These are phyloP conservation scores for Xeromyces bisporus DNA, from an alignment of 495 filamentous ascomycete genomes.

Conservation along the genomic window DNA sequence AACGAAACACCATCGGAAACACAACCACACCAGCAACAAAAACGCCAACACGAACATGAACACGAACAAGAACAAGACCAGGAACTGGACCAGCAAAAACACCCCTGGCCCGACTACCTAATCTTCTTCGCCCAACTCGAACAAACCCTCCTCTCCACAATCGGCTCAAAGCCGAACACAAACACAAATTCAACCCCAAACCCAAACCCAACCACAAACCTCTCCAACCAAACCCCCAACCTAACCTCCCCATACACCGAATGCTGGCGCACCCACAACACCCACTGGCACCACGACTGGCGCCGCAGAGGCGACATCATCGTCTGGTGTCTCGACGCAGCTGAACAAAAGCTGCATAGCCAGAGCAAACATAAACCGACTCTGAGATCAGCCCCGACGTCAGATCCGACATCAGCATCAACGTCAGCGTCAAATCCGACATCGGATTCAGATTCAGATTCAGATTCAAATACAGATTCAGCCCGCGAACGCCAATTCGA, in stretches of 20 bases:
- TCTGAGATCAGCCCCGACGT: background rate
- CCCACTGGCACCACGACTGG: constrained; percentile 73
- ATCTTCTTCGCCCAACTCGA: constrained; percentile 50
- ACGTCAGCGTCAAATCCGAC: no score
- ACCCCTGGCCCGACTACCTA: constrained; percentile 43
- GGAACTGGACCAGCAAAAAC: constrained; percentile 2
- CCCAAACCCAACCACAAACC: no score
- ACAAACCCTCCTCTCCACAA: constrained; percentile 24
- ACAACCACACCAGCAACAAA: no score
- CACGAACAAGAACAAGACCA: background rate
- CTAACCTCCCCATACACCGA: constrained; percentile 41
- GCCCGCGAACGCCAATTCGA: constrained; percentile 23
- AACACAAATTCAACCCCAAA: no score
- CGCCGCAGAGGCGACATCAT: constrained; percentile 71
- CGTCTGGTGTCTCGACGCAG: constrained; percentile 47
- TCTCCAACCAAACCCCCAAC: no score
- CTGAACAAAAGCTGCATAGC: constrained; percentile 5
- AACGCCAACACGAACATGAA: no score
- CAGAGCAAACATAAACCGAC: background rate
- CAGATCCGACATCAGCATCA: no score
- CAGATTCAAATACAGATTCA: constrained; percentile 6
- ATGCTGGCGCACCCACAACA: constrained; percentile 65
- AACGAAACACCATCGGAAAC: no score
- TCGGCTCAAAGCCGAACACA: no score
- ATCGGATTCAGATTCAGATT: constrained; percentile 4